phyloP scores from a whole-genome alignment of 805 yeast species.

The Wickerhamiella kurtzmanii region DNA sequence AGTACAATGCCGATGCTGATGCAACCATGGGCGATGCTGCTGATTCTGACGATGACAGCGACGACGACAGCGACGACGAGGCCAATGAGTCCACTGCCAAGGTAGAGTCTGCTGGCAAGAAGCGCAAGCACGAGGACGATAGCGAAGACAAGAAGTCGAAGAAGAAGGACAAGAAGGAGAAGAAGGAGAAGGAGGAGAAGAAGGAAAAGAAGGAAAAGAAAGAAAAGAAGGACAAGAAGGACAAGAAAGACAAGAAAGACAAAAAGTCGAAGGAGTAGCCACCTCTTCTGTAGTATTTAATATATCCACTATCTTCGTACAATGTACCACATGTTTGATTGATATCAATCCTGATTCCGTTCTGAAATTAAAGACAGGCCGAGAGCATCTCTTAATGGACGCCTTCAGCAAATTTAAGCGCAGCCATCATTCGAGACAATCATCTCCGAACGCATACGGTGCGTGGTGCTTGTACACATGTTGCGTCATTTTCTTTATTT shows the following conservation, averaged over 20 bases:
- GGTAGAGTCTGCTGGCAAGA: constrained; percentile 2
- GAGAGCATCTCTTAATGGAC: too few species aligned
- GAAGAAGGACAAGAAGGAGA: constrained; percentile 14
- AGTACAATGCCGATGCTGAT: constrained; percentile 94
- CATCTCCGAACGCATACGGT: too few species aligned
- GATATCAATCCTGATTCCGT: too few species aligned
- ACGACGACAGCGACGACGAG: constrained; percentile 23
- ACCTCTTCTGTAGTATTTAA: background rate
- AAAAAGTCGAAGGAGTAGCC: constrained; percentile 14
- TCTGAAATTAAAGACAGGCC: too few species aligned
- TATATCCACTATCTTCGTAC: too few species aligned
- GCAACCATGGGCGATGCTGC: constrained; percentile 38
- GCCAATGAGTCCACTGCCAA: constrained; percentile 26
- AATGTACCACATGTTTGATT: too few species aligned
- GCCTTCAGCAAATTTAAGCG: too few species aligned
- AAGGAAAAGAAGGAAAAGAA: constrained; percentile 16
- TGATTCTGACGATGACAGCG: constrained; percentile 30
- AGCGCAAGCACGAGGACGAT: constrained; percentile 7
- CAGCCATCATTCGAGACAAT: too few species aligned
- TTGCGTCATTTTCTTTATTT: too few species aligned
- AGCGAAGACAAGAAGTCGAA: constrained; percentile 14
- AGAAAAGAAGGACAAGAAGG: constrained; percentile 15
- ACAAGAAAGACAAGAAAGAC: constrained; percentile 16
- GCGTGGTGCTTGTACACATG: too few species aligned
- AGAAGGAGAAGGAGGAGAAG: constrained; percentile 16